Evolutionary conservation across 345 rosid genomes (phyloP), one percentile per base, ranked within the genome.

Genomic region (Anacardium occidentale): DNA sequence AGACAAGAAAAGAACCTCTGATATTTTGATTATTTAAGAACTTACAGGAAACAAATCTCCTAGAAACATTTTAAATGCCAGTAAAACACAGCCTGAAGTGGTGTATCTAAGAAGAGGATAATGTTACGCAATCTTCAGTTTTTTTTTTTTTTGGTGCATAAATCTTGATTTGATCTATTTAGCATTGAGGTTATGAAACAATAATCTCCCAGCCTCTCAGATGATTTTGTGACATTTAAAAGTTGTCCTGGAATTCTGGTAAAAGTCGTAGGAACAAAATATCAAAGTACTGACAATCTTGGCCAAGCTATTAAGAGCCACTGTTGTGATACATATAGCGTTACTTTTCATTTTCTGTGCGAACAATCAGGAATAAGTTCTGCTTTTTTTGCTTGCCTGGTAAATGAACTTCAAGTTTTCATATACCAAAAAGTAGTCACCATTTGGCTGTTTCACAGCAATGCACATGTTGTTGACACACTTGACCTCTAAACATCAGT

Each of bases 391-490:
- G 45, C 70, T 51, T 37, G 48, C 3, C n/a, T 8, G 55, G 37
- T 54, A 60, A 68, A 65, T 21, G 29, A 13, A 34, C 20, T 53
- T 54, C 22, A 10, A 54, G 11, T 24, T 37, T 68, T 13, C 17
- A 54, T 40, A 9, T 26, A 15, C 22, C 3, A 14, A 26, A 69
- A 40, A 48, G 48, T 48, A 26, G 32, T 70, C 56, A 47, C 13
- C 26, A 34, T 21, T 70, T 25, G n/a, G n/a, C 73, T 58, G 21
- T 45, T 70, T 58, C 48, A 40, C 50, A 14, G 11, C 72, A 21
- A 37, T 68, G 21, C 50, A 37, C 10, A 9, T 68, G 25, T 68
- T 12, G 60, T 47, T 54, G n/a, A 54, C 25, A 37, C 42, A 53
- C 62, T 15, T 68, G 51, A 40, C 13, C 24, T 58, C 44, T 69